Evolutionary conservation across 106 monocot genomes (phyloP), one percentile per base, ranked within the genome.

Genomic region (Dioscorea alata): DNA sequence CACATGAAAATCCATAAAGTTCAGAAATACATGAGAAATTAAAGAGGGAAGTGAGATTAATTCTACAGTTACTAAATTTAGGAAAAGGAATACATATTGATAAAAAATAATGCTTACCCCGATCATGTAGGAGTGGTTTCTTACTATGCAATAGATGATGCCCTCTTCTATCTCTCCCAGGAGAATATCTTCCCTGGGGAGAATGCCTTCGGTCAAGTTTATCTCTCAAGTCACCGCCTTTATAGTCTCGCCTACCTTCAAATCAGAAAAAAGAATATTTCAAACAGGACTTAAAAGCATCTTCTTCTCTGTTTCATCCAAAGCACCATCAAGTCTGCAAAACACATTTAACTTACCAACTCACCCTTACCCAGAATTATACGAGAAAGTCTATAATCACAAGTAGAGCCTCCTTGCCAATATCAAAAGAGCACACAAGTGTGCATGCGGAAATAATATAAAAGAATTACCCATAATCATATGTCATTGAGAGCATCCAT

Each of bases 141-240:
- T 72, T 73, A 77, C 50, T 57, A 67, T 59, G 77, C 77, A 84
- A 85, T 61, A 74, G 33, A 71, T 74, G 74, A 73, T 71, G 76
- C 56, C 74, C 80, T 71, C 84, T 86, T 66, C 72, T 70, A 79
- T 87, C 90, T 78, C 84, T 82, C 28, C 50, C 86, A 68, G 90
- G 93, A 23, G 93, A 94, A 75, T 79, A 75, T 63, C 84, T 86
- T 32, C 86, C 63, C 72, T 68, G 70, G 67, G 93, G 93, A 67
- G 93, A 90, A 64, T 78, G 74, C 69, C 89, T 86, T 63, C 84
- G 81, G 19, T 84, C 89, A 79, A 94, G 74, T 60, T 69, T 94
- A 59, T 80, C 90, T 80, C 93, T 86, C 57, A 94, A 63, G 59
- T 90, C 90, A 65, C 67, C 70, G 71, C 71, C 71, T 59, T 21